Evolutionary conservation across 345 rosid genomes (phyloP).

Genomic region (Dipteronia dyeriana): DNA sequence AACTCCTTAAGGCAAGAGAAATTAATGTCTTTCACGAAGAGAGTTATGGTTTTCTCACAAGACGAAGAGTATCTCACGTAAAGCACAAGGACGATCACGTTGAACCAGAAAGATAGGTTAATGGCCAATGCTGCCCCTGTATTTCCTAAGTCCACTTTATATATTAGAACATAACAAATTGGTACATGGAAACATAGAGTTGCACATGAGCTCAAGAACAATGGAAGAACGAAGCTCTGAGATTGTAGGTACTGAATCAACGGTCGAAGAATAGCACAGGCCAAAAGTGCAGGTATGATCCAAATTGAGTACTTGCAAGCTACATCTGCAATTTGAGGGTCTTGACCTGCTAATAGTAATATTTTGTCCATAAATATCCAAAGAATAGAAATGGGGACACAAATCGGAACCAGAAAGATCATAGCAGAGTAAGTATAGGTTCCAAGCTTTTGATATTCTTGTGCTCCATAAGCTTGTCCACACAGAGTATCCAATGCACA

Average conservation of each 20-base stretch:
- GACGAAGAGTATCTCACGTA: constrained; percentile 36
- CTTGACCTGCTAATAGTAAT: constrained; percentile 35
- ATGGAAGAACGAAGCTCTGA: constrained; percentile 45
- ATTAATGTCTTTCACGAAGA: neutral
- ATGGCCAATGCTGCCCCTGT: constrained; percentile 50
- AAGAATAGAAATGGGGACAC: constrained; percentile 39
- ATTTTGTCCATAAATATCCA: constrained; percentile 53
- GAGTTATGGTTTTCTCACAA: constrained; percentile 3
- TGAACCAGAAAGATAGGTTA: constrained; percentile 37
- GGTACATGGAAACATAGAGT: constrained; percentile 44
- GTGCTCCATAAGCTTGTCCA: constrained; percentile 72
- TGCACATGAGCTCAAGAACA: constrained; percentile 38
- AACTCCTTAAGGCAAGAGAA: constrained; percentile 32
- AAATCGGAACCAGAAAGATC: constrained; percentile 32
- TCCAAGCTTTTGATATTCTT: constrained; percentile 46
- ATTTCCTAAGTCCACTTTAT: constrained; percentile 29
- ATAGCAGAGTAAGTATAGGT: constrained; percentile 42
- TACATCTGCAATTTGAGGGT: constrained; percentile 39
- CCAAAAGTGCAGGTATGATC: constrained; percentile 52
- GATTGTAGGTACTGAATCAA: constrained; percentile 46
- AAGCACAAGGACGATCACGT: constrained; percentile 36
- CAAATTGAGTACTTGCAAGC: constrained; percentile 47
- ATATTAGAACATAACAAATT: constrained; percentile 48
- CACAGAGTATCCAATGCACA: constrained; percentile 66
- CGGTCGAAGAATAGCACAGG: constrained; percentile 40